Evolutionary conservation across 1,284 basidiomycete species (phyloP), one percentile per base, ranked within the genome.

Genomic region (Microbotryomycetes sp.): DNA sequence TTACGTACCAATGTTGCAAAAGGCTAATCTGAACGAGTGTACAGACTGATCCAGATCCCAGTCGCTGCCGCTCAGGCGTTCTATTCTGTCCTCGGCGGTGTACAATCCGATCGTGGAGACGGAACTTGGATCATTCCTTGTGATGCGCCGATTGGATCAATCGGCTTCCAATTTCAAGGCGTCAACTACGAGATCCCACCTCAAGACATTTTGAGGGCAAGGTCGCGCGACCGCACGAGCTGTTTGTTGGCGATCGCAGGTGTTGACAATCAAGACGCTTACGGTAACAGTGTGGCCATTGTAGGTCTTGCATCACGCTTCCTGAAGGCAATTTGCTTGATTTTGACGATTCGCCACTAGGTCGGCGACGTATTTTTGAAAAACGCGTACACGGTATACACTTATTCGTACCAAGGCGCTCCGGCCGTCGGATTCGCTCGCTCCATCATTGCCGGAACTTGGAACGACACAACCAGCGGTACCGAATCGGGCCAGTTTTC

Each of bases 21-120:
- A n/a, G n/a, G n/a, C n/a, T n/a, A n/a, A n/a, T n/a, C n/a, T n/a
- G n/a, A n/a, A n/a, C n/a, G n/a, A n/a, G n/a, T n/a, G 7, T 26
- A 13, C 45, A 62, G 56, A 16, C 57, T 62, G 28, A 56, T 62
- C 23, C 57, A 59, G 15, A 30, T 62, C 7, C 61, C 61, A n/a
- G 24, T 54, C 11, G 24, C 50, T 29, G 31, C 27, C 16, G 57
- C 61, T 9, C 23, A 35, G 2, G 50, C 50, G 6, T 49, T 62
- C 54, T 62, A 59, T 50, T 21, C 61, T 24, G 4, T 13, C 21
- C 45, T 62, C 46, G 58, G 58, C 23, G 52, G 52, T 13, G 28
- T 48, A 48, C 35, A 41, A 9, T 50, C 56, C 4, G 52, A 30
- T 15, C 26, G 28, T n/a, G 48, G 56, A 18, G 30, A 51, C 18